Base-by-base conservation (phyloP, 2,329 filamentous ascomycete genomes). In the Torrubiellomyces zombiae region DNA sequence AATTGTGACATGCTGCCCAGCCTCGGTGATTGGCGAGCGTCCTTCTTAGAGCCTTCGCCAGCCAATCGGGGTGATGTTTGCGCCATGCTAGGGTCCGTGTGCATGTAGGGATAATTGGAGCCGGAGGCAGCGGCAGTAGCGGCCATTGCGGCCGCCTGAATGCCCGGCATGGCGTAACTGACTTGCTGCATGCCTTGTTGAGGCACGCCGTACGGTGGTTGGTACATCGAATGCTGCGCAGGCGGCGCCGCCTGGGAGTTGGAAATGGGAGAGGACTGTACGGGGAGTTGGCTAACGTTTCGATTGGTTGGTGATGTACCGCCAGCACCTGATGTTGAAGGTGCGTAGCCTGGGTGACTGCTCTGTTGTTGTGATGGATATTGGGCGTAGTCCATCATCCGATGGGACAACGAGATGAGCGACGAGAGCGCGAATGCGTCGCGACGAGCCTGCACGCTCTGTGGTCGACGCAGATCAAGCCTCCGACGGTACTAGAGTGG, bases 141-240 rank as follows among this genome's bases (percentile, higher is more conserved):
- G 21, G 78, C 85, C 80, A 93, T 89, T 30, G 85, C 85, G 24
- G 86, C 85, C 9, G 83, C 83, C 50, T 92, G 81, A 23, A 83
- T 81, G 12, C 76, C 69, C 17, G 76, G 75, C 53, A 86, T 81
- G 29, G 67, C 75, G 56, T 92, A 92, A 12, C 46, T 40, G 16
- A 52, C 47, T 28, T 43, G 44, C 56, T 79, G 75, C 70, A 92
- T 82, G 42, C 64, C 64, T 39, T 72, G 63, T 35, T 75, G 68
- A 32, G 76, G 62, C 29, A 85, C 77, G 30, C 70, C 75, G 46
- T 83, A 86, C 35, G 71, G 63, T 47, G 77, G 68, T 42, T 79
- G 70, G 51, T 93, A 94, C 56, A 74, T 81, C 11, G 22, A 25
- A n/a, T 14, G 24, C 22, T 20, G 24, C 14, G 23, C 23, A 25